Evolutionary conservation across 2,329 filamentous ascomycete species (phyloP).

Genomic region (Rhinocladiella similis): DNA sequence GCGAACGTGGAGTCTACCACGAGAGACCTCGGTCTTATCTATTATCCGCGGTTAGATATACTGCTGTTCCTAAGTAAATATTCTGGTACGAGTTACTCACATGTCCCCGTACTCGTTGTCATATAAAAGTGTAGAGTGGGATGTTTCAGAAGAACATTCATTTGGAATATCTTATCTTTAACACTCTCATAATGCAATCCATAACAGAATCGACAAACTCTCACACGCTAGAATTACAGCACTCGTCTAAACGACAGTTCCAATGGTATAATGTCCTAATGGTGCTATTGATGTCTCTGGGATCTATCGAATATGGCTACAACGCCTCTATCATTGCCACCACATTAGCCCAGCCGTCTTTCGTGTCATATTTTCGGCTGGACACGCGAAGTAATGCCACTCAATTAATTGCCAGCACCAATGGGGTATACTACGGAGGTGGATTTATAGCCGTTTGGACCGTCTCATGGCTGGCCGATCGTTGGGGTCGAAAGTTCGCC

Average conservation of each 20-base stretch:
- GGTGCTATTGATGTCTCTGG: constrained; percentile 15
- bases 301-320: constrained; percentile 21
- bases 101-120: too few species aligned
- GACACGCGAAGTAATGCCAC: constrained; percentile 39
- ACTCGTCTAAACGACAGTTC: constrained; percentile 10
- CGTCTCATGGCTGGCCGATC: constrained; percentile 12
- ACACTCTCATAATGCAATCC: too few species aligned
- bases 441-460: constrained; percentile 34
- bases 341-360: constrained; percentile 41
- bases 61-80: too few species aligned
- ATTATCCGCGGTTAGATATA: too few species aligned
- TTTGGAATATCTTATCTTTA: too few species aligned
- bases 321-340: constrained; percentile 24
- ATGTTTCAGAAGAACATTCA: too few species aligned
- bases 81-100: too few species aligned
- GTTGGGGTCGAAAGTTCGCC: constrained; percentile 39
- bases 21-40: too few species aligned
- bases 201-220: too few species aligned
- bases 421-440: constrained; percentile 46
- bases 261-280: constrained; percentile 18
- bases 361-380: constrained; percentile 45
- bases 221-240: constrained; percentile 1
- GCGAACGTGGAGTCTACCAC: too few species aligned
- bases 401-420: constrained; percentile 40
- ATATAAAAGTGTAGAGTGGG: too few species aligned